These are phyloP conservation scores for Umbelopsis sp. DNA, from an alignment of 371 early-diverging fungal species.

Conservation along the genomic window DNA sequence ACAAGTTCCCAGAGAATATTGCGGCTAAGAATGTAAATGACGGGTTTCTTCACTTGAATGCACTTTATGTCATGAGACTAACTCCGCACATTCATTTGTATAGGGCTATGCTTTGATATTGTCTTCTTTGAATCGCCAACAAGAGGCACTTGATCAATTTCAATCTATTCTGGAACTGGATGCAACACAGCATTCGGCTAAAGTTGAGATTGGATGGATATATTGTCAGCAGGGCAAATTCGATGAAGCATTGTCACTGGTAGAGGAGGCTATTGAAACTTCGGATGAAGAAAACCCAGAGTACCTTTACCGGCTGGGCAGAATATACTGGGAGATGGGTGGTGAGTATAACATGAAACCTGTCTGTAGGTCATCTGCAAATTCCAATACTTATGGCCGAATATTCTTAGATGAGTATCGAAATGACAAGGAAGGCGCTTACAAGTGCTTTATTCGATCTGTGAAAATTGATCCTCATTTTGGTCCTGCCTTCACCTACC, in stretches of 20 bases:
- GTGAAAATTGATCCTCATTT: constrained; percentile 73
- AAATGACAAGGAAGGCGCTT: constrained; percentile 63
- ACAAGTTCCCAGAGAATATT: constrained; percentile 45
- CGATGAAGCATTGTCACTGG: constrained; percentile 58
- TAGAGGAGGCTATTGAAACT: constrained; percentile 55
- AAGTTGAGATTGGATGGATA: constrained; percentile 70
- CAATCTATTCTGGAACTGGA: constrained; percentile 52
- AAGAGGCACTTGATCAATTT: constrained; percentile 61
- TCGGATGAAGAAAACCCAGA: constrained; percentile 47
- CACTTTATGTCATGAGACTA: neutral
- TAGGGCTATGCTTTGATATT: constrained; percentile 46
- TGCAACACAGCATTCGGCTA: constrained; percentile 47
- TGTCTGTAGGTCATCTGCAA: neutral
- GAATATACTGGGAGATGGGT: constrained; percentile 81
- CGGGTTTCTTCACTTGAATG: neutral
- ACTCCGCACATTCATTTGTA: neutral
- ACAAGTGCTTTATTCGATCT: constrained; percentile 70
- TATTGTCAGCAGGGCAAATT: constrained; percentile 56
- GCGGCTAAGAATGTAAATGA: constrained; percentile 53
- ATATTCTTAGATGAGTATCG: constrained; percentile 38
- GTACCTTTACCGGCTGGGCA: constrained; percentile 71
- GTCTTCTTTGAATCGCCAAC: constrained; percentile 41
- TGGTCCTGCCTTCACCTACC: constrained; percentile 72
- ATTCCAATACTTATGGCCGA: neutral
- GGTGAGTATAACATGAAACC: constrained; percentile 41